Conservation (phyloP, 2,329 filamentous ascomycete genomes). For the Apiospora arundinis region DNA sequence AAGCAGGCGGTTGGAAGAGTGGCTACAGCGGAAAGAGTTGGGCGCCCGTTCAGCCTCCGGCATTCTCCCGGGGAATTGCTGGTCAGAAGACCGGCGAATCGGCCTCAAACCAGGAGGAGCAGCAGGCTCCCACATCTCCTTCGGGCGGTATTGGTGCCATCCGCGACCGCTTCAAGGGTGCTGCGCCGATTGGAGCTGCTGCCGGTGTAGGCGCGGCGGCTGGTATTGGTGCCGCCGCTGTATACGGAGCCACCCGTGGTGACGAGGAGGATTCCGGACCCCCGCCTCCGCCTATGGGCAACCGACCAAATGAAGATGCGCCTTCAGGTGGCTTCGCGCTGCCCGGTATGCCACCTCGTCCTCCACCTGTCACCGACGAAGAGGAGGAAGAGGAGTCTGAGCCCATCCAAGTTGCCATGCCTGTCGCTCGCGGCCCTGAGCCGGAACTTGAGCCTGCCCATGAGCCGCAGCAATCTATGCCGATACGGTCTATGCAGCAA, state of each 20-base stretch:
- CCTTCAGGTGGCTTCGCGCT: constrained; percentile 79
- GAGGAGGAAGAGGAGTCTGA: constrained; percentile 57
- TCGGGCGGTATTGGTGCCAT: constrained; percentile 74
- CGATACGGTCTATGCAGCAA: constrained; percentile 66
- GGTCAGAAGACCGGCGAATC: constrained; percentile 69
- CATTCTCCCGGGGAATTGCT: constrained; percentile 68
- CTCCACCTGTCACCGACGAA: constrained; percentile 60
- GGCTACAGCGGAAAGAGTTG: constrained; percentile 90
- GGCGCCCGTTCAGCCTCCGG: constrained; percentile 79
- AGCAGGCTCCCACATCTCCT: constrained; percentile 55
- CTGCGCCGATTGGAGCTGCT: constrained; percentile 39
- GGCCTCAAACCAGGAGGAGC: constrained; percentile 48
- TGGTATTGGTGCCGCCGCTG: constrained; percentile 34
- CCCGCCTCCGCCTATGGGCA: constrained; percentile 65
- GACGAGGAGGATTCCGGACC: constrained; percentile 53
- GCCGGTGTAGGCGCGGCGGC: constrained; percentile 31
- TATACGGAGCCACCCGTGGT: constrained; percentile 44
- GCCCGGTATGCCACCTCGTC: constrained; percentile 73
- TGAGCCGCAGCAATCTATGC: constrained; percentile 64
- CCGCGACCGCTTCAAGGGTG: constrained; percentile 82
- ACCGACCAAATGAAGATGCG: constrained; percentile 52
- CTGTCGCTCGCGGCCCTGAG: constrained; percentile 71
- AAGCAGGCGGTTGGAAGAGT: constrained; percentile 80
- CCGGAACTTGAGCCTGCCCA: constrained; percentile 57
- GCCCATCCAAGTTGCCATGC: constrained; percentile 85